Evolutionary conservation across 257 asterid species (phyloP).

Genomic region (Ilex aquifolium): DNA sequence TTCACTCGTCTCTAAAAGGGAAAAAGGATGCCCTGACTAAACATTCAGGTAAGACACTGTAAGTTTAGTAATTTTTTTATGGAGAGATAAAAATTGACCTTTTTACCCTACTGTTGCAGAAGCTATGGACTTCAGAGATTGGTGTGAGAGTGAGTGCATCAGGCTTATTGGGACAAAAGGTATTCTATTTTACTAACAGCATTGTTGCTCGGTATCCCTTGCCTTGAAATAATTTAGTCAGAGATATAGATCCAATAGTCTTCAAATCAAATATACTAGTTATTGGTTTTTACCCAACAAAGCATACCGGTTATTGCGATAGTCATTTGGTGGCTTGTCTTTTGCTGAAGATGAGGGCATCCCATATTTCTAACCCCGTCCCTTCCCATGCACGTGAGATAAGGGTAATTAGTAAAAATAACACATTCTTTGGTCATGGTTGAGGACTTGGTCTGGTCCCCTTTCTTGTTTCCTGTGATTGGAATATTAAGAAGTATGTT

Average conservation of each 20-base stretch:
- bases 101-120: slow-evolving; percentile 40
- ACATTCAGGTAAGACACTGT: slow-evolving; percentile 50
- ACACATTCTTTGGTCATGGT: background rate
- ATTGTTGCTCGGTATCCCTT: too few relatives aligned
- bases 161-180: slow-evolving; percentile 88
- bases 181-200: slow-evolving; percentile 12
- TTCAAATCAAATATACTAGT: too few relatives aligned
- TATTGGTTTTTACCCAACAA: too few relatives aligned
- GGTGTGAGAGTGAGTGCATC: slow-evolving; percentile 94
- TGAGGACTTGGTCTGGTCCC: background rate
- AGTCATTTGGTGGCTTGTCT: too few relatives aligned
- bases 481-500: too few relatives aligned
- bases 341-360: too few relatives aligned
- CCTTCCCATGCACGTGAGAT: too few relatives aligned
- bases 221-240: too few relatives aligned
- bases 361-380: too few relatives aligned
- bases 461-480: background rate
- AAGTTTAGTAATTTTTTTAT: background rate
- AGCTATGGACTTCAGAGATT: slow-evolving; percentile 80
- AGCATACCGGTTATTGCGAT: too few relatives aligned
- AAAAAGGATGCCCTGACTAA: slow-evolving; percentile 49
- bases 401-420: too few relatives aligned
- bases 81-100: background rate
- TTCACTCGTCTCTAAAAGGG: slow-evolving; percentile 48
- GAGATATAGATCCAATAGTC: too few relatives aligned